Percentiles rank a stretch among this genome's conserved stretches.
These are phyloP conservation scores for Wickerhamomyces sp. DNA, from an alignment of 1,139 yeast species.

Conservation along the genomic window DNA sequence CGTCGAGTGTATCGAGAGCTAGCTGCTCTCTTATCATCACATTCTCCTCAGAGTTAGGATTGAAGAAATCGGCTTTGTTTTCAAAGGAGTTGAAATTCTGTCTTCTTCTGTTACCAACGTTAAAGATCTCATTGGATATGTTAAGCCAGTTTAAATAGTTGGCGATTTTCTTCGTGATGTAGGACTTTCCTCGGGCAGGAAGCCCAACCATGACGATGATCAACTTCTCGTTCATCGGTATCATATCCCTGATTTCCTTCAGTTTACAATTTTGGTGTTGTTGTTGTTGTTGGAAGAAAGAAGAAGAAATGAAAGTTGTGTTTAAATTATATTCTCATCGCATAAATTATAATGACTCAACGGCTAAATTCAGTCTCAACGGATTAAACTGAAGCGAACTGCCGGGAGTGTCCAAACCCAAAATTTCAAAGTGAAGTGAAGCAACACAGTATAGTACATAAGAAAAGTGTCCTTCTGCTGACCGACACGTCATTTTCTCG, in stretches of 20 bases:
- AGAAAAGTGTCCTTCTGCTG: too few relatives aligned
- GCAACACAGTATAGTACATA: too few relatives aligned
- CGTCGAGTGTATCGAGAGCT: conserved; percentile 84
- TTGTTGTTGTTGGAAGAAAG: neutral
- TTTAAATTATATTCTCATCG: neutral
- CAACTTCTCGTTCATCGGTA: conserved; percentile 35
- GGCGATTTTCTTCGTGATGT: conserved; percentile 74
- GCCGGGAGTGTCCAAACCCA: neutral
- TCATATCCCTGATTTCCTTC: too few relatives aligned
- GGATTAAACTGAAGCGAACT: conserved; percentile 1
- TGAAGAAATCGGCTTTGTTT: conserved; percentile 47
- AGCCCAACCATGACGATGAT: conserved; percentile 86
- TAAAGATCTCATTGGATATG: conserved; percentile 73
- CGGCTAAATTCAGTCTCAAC: neutral
- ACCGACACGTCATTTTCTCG: too few relatives aligned
- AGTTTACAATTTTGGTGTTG: too few relatives aligned
- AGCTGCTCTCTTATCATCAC: conserved; percentile 71
- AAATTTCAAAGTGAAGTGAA: too few relatives aligned
- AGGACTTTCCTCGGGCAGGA: conserved; percentile 85
- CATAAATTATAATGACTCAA: neutral
- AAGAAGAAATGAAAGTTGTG: neutral
- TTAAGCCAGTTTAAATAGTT: conserved; percentile 81
- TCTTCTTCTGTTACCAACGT: conserved; percentile 82
- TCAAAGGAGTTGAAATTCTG: conserved; percentile 42
- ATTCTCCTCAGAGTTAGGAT: conserved; percentile 60